Conservation (phyloP, 805 yeast species). For the Hanseniaspora mollemarum region DNA sequence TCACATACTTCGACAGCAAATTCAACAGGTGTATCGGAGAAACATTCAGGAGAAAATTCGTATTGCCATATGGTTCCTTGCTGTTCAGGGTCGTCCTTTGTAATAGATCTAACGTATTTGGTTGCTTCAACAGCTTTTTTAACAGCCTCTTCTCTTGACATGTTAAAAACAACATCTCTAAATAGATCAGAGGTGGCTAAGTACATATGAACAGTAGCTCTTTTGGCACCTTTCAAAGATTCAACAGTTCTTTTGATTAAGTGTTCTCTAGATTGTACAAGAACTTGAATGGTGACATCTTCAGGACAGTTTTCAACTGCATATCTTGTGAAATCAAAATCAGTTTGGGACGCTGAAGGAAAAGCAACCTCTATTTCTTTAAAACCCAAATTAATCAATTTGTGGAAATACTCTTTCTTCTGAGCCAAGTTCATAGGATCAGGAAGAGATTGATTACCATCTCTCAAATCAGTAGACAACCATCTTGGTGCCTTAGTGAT, state of each 20-base stretch:
- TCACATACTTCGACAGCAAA: constrained; percentile 68
- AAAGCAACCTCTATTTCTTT: constrained; percentile 72
- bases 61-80: constrained; percentile 56
- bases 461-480: constrained; percentile 70
- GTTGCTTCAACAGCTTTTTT: constrained; percentile 62
- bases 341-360: constrained; percentile 75
- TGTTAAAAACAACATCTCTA: constrained; percentile 63
- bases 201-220: constrained; percentile 60
- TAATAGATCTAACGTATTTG: constrained; percentile 51
- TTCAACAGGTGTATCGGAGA: constrained; percentile 62
- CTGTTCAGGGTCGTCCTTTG: constrained; percentile 61
- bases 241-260: constrained; percentile 64
- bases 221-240: constrained; percentile 58
- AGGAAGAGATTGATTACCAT: constrained; percentile 71
- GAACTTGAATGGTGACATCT: constrained; percentile 61
- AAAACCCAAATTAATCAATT: constrained; percentile 60
- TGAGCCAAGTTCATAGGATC: constrained; percentile 72
- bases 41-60: constrained; percentile 71
- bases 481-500: constrained; percentile 67
- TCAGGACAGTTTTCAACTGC: constrained; percentile 71
- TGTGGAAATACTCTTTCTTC: constrained; percentile 63
- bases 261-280: constrained; percentile 68
- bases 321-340: constrained; percentile 68
- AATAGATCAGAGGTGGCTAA: constrained; percentile 66
- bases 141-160: constrained; percentile 58